Conservation (phyloP, 306 rosid species). For the Herpetospermum pedunculosum region DNA sequence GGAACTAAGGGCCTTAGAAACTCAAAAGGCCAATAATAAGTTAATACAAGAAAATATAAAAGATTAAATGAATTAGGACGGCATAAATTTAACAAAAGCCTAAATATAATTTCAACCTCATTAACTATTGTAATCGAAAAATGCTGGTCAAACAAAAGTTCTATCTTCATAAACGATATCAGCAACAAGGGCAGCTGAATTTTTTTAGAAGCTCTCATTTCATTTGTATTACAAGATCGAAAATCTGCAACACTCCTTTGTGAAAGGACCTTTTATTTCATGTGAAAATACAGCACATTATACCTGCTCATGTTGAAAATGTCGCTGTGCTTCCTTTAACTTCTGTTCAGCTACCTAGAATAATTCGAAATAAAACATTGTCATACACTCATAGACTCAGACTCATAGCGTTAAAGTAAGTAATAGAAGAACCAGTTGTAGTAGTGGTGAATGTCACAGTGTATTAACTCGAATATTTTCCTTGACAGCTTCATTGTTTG, state of each 20-base stretch:
- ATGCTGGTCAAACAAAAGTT: not conserved
- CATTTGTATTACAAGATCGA: not conserved
- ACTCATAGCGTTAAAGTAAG: not conserved
- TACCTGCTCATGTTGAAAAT: conserved; percentile 43
- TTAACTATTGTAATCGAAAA: not conserved
- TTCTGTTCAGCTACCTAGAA: conserved; percentile 57
- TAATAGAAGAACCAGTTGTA: conserved; percentile 1
- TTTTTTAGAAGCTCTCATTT: not conserved
- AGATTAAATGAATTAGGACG: not conserved
- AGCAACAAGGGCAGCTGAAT: not conserved
- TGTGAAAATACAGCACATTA: not conserved
- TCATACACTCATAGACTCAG: not conserved
- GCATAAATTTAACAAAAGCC: not conserved
- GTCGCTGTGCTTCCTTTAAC: conserved; percentile 42
- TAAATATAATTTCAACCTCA: not conserved
- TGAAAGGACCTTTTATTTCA: not conserved
- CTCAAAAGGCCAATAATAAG: not conserved
- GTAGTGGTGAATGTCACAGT: conserved; percentile 6
- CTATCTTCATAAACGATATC: not conserved
- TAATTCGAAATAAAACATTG: conserved; percentile 12
- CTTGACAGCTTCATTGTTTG: conserved; percentile 61
- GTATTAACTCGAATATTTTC: conserved; percentile 75
- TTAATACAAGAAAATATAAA: not conserved
- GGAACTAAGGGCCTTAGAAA: not conserved
- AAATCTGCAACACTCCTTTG: not conserved